A percentile compares a stretch with the other conserved stretches of the same genome.
Conservation (phyloP, 441 rosid genomes). For the Syzygium malaccense region DNA sequence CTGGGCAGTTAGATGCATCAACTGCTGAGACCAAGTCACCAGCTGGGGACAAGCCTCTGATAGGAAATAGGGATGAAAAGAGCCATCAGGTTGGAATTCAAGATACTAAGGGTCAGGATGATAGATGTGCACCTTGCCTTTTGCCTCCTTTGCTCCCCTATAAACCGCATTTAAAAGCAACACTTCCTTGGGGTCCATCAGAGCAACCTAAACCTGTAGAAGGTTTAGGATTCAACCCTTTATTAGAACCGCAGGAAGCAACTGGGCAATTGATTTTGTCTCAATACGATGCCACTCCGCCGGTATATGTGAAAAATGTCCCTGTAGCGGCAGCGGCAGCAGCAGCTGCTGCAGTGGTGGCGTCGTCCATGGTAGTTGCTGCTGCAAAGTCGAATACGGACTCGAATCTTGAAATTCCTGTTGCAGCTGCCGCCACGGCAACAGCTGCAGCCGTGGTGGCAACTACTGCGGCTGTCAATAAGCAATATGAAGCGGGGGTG, state of each 20-base stretch:
- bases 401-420: slow-evolving; percentile 72
- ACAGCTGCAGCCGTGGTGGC: slow-evolving; percentile 96
- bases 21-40: slow-evolving; percentile 31
- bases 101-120: slow-evolving; percentile 27
- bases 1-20: slow-evolving; percentile 38
- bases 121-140: slow-evolving; percentile 31
- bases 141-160: slow-evolving; percentile 75
- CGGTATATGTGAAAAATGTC: slow-evolving; percentile 43
- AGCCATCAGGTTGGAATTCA: slow-evolving; percentile 23
- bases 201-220: slow-evolving; percentile 34
- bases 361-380: slow-evolving; percentile 94
- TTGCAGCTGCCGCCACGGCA: slow-evolving; percentile 95
- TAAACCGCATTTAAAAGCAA: slow-evolving; percentile 27
- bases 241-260: slow-evolving; percentile 30
- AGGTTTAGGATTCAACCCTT: slow-evolving; percentile 20
- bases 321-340: slow-evolving; percentile 90
- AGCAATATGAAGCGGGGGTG: slow-evolving; percentile 53
- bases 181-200: slow-evolving; percentile 18
- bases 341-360: slow-evolving; percentile 96
- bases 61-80: slow-evolving; percentile 25
- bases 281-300: slow-evolving; percentile 41
- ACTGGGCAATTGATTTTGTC: slow-evolving; percentile 25
- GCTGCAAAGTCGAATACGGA: slow-evolving; percentile 63
- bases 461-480: slow-evolving; percentile 74
- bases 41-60: slow-evolving; percentile 12